Evolutionary conservation across 2,329 filamentous ascomycete species (phyloP).

Genomic region (Aspergillus amoenus): DNA sequence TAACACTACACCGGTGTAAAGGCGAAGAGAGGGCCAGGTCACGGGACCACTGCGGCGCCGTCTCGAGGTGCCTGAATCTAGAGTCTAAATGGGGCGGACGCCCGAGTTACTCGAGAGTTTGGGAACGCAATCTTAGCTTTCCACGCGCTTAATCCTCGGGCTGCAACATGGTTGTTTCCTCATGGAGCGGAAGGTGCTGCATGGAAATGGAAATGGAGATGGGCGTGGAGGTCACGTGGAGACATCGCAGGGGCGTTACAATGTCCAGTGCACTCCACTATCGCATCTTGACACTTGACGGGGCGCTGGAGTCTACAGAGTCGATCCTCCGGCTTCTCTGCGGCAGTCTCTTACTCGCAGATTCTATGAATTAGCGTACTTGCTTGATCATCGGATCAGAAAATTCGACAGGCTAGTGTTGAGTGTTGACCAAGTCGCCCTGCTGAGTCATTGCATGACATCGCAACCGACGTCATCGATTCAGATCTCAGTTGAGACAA

Average conservation of each 20-base stretch:
- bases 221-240: neutral
- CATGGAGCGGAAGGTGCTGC: neutral
- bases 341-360: neutral
- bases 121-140: neutral
- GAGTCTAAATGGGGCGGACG: neutral
- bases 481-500: slow-evolving; percentile 2
- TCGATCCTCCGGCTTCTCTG: neutral
- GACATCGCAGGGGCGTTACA: neutral
- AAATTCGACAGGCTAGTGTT: neutral
- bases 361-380: neutral
- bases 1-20: neutral
- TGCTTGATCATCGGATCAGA: neutral
- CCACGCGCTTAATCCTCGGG: neutral
- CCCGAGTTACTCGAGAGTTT: neutral
- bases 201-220: neutral
- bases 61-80: neutral
- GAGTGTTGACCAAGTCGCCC: neutral
- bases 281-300: neutral
- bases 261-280: neutral
- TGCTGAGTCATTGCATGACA: slow-evolving; percentile 16
- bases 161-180: neutral
- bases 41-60: neutral
- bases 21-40: neutral
- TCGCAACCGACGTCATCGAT: slow-evolving; percentile 14
- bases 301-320: neutral